Conservation (phyloP, 2,329 filamentous ascomycete species). For the Penicillium occitanis region DNA sequence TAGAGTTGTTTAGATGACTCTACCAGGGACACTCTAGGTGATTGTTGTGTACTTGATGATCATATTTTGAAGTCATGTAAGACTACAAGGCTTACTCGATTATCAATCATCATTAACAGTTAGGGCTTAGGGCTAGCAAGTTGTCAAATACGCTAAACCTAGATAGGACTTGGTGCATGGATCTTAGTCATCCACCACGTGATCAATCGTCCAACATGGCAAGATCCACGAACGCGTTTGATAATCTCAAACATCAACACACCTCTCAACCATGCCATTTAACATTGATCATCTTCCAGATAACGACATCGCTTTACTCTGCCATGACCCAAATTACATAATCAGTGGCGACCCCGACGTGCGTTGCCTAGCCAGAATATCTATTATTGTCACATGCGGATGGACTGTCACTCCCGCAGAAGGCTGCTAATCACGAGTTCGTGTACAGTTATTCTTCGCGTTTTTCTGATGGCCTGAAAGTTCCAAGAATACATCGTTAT, state of each 20-base stretch:
- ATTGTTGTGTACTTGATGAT: no score
- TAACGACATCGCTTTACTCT: conserved; percentile 2
- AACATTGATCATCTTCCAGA: background rate
- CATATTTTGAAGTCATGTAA: no score
- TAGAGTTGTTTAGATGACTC: no score
- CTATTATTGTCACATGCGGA: conserved; percentile 6
- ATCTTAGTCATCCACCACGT: background rate
- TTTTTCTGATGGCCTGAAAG: background rate
- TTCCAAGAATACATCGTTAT: background rate
- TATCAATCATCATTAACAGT: background rate
- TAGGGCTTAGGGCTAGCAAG: background rate
- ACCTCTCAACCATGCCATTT: background rate
- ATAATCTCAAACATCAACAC: background rate
- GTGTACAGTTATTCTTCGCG: background rate
- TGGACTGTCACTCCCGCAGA: conserved; percentile 13
- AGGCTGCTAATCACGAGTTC: background rate
- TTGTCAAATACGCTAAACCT: background rate
- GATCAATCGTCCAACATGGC: background rate
- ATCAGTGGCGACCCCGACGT: background rate
- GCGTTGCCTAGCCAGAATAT: conserved; percentile 4
- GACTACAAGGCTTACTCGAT: background rate
- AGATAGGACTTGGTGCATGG: background rate
- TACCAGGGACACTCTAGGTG: no score
- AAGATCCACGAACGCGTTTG: background rate
- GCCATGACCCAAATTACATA: background rate